phyloP scores from a whole-genome alignment of 495 filamentous ascomycete species.

The Daldinia caldariorum region DNA sequence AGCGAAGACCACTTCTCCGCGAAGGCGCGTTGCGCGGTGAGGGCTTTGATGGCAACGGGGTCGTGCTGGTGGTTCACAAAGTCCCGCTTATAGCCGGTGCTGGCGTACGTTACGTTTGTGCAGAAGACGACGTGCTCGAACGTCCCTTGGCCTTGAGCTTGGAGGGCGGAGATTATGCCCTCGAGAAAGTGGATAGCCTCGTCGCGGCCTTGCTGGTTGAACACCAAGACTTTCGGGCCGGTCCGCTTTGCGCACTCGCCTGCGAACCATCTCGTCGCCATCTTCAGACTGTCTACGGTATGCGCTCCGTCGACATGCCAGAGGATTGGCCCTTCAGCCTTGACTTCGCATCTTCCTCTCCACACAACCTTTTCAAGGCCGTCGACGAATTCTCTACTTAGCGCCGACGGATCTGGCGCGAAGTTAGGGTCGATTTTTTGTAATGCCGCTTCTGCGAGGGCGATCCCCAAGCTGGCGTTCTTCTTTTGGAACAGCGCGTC shows the following conservation, averaged over 20 bases:
- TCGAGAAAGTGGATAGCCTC: conserved; percentile 76
- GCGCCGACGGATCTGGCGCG: conserved; percentile 35
- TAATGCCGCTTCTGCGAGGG: conserved; percentile 72
- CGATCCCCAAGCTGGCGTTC: conserved; percentile 86
- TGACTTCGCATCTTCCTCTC: conserved; percentile 85
- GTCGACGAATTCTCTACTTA: conserved; percentile 74
- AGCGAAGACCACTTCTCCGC: conserved; percentile 76
- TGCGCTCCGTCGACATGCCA: conserved; percentile 97
- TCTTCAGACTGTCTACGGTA: conserved; percentile 84
- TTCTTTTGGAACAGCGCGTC: conserved; percentile 83
- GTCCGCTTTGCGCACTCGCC: conserved; percentile 51
- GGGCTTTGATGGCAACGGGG: conserved; percentile 68
- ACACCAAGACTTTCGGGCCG: conserved; percentile 76
- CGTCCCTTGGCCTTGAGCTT: conserved; percentile 57
- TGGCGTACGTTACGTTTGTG: conserved; percentile 82
- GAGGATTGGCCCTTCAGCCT: conserved; percentile 68
- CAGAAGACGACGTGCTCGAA: conserved; percentile 90
- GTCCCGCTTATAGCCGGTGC: conserved; percentile 75
- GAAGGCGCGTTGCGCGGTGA: conserved; percentile 79
- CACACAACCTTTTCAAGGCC: conserved; percentile 81
- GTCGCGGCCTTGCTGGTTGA: conserved; percentile 93
- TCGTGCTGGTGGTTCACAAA: conserved; percentile 81
- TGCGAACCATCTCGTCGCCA: conserved; percentile 83
- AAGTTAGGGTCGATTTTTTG: conserved; percentile 55
- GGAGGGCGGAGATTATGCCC: conserved; percentile 67